phyloP scores from a whole-genome alignment of 2,329 filamentous ascomycete genomes.

The Venturia pyrina region DNA sequence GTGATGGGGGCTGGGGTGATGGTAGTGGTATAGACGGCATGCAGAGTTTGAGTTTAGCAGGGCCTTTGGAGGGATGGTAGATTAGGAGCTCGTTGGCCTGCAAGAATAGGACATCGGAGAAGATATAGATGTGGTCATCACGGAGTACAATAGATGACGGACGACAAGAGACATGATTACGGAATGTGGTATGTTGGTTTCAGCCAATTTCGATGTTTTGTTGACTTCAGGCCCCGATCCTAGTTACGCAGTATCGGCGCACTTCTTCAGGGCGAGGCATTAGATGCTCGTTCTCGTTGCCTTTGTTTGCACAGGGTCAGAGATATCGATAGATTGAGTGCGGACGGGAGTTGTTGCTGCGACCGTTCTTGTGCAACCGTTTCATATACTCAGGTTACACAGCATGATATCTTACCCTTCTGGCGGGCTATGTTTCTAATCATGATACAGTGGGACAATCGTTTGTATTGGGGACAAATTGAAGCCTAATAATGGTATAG shows the following conservation, averaged over 20 bases:
- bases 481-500: too few relatives aligned
- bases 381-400: too few relatives aligned
- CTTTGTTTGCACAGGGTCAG: too few relatives aligned
- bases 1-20: conserved; percentile 3
- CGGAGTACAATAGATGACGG: not conserved
- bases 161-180: not conserved
- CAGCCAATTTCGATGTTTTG: not conserved
- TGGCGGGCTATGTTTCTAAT: too few relatives aligned
- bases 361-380: too few relatives aligned
- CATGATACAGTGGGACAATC: too few relatives aligned
- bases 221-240: not conserved
- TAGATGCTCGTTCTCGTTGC: too few relatives aligned
- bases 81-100: not conserved
- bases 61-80: not conserved
- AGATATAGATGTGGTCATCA: not conserved
- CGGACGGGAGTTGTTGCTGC: too few relatives aligned
- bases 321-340: too few relatives aligned
- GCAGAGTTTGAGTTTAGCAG: not conserved
- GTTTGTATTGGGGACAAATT: too few relatives aligned
- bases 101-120: too few relatives aligned
- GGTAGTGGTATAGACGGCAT: not conserved
- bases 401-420: too few relatives aligned
- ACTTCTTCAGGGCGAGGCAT: not conserved
- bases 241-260: not conserved
- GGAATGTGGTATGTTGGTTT: not conserved